Evolutionary conservation across 2,329 filamentous ascomycete genomes (phyloP), one percentile per base, ranked within the genome.

Genomic region (Fusarium sp.): DNA sequence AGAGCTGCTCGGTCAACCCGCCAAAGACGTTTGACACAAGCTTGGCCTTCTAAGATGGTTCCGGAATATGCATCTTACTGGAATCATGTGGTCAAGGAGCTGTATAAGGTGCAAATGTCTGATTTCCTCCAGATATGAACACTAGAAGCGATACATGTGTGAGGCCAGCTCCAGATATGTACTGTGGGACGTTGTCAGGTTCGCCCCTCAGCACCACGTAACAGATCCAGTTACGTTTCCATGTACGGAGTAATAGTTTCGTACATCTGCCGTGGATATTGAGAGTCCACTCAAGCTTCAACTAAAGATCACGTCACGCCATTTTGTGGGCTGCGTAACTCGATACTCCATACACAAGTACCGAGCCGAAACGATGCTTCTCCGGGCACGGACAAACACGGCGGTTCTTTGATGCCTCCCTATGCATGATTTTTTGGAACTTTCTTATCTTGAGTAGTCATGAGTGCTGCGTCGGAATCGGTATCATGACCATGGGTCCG

Each of bases 261-360:
- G 49, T 65, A 59, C 61, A 66, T 69, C 26, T 58, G 52, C 55
- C 42, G 46, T 57, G 39, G 57, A 53, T 53, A 62, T 9, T 28
- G 26, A 28, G 45, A 55, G 45, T 43, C 45, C 50, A 56, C 33
- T 40, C 55, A 63, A 57, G 28, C 66, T 51, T 53, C 44, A 42
- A 34, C 28, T 45, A 56, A 64, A 49, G 43, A 55, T 45, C 39
- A 64, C 28, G 42, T 59, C 58, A 59, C 58, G 56, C 46, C 65
- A 71, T 43, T 49, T 28, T 43, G 31, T 54, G 45, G 59, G 51
- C 57, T 51, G 54, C 48, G 40, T 45, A 45, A 48, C 20, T 38
- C 40, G 48, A 63, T 28, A 43, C 18, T 61, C 22, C 24, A 52
- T 24, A 22, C 54, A 36, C 40, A 52, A 39, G 38, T 53, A 39